Evolutionary conservation across 2,329 filamentous ascomycete genomes (phyloP).

Genomic region (Aspergillus udagawae): DNA sequence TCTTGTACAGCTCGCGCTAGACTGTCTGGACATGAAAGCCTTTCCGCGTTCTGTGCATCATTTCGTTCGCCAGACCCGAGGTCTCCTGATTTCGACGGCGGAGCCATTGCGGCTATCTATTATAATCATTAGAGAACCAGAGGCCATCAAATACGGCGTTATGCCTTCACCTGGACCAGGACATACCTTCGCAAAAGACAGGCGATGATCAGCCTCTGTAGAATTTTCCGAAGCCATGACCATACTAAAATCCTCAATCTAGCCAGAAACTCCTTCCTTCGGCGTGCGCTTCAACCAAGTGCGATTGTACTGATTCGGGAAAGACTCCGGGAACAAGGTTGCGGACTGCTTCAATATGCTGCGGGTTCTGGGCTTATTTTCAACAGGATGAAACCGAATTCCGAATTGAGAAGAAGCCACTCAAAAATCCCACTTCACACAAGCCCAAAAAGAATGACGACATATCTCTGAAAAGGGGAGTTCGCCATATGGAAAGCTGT

Average conservation of each 20-base stretch:
- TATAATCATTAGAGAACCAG: background rate
- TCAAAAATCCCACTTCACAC: constrained; percentile 41
- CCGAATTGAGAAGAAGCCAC: constrained; percentile 34
- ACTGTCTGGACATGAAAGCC: constrained; percentile 14
- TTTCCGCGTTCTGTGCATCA: constrained; percentile 17
- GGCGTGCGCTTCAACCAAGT: constrained; percentile 11
- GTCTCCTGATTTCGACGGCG: constrained; percentile 25
- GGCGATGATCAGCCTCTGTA: constrained; percentile 31
- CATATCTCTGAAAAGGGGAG: constrained; percentile 41
- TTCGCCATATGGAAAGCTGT: constrained; percentile 40
- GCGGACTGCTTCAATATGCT: constrained; percentile 17
- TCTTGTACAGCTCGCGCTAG: constrained; percentile 32
- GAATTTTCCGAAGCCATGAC: constrained; percentile 32
- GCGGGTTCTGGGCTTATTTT: constrained; percentile 13
- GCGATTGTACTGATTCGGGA: constrained; percentile 16
- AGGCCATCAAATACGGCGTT: background rate
- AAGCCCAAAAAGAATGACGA: constrained; percentile 41
- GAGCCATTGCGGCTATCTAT: constrained; percentile 43
- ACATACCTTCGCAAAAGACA: constrained; percentile 73
- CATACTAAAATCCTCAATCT: constrained; percentile 4
- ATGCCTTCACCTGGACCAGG: background rate
- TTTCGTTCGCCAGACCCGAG: constrained; percentile 24
- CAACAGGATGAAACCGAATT: constrained; percentile 22
- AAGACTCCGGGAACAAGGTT: constrained; percentile 17
- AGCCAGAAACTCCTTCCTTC: constrained; percentile 1